Evolutionary conservation across 2,329 filamentous ascomycete species (phyloP), one percentile per base, ranked within the genome.

Genomic region (Thermoascus crustaceus): DNA sequence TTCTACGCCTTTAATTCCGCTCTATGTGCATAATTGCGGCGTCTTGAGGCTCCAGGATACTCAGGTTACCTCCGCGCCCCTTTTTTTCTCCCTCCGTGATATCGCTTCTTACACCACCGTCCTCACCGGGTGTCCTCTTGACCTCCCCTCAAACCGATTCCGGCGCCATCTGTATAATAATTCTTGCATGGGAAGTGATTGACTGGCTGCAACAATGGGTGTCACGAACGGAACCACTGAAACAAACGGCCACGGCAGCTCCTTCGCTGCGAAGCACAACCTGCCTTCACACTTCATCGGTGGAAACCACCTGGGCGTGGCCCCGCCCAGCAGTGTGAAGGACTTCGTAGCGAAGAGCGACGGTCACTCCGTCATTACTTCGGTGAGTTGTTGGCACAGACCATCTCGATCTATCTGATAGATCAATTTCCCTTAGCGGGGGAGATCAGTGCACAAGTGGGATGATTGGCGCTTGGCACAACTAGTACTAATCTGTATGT

Each of bases 311-410:
- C 68, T 98, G 45, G 79, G 78, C 46, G 82, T 82, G 58, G 91
- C 91, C 33, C 68, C 83, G 29, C 76, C 87, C 23, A 82, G 88
- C 61, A 82, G 80, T 56, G 85, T 98, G 44, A 96, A 94, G 75
- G 89, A 98, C 65, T 98, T 96, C 68, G 89, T 98, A 31, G 78
- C 84, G 34, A 72, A 75, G 41, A 75, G 94, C 64, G 85, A 88
- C 56, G 91, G 91, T 42, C 91, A 98, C 73, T 96, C 91, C 13
- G 89, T 96, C 63, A 98, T 98, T 60, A 94, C 86, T 56, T 96
- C 88, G 61, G 91, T 96, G 66, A 73, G 86, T 49, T 64, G 30
- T n/a, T n/a, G n/a, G n/a, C n/a, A n/a, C n/a, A n/a, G n/a, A n/a
- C n/a, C n/a, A n/a, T n/a, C n/a, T n/a, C n/a, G n/a, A n/a, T n/a